These are phyloP conservation scores for Umbellularia californica DNA, from an alignment of 164 flowering plant genomes.

Conservation along the genomic window DNA sequence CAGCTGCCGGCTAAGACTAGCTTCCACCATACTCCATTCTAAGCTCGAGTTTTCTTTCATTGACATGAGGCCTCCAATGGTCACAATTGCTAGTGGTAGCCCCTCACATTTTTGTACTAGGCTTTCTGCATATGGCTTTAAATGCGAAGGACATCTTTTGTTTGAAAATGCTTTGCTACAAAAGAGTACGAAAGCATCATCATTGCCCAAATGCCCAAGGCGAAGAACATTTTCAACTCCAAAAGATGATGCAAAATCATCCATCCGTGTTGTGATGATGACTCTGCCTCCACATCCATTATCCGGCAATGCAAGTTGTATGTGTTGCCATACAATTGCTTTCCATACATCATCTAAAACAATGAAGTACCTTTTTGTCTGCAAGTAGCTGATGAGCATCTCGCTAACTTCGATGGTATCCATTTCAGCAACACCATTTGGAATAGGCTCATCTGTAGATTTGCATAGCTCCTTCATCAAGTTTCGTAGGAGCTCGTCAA, in stretches of 20 bases:
- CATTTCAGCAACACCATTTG: not conserved
- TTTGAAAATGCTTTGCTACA: conserved; percentile 4
- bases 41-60: not conserved
- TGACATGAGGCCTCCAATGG: conserved; percentile 15
- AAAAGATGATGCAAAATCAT: conserved; percentile 1
- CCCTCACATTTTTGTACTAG: conserved; percentile 20
- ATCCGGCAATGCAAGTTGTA: not conserved
- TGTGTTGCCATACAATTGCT: not conserved
- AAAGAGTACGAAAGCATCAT: conserved; percentile 7
- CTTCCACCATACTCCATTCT: conserved; percentile 12
- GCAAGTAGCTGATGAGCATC: not conserved
- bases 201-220: not conserved
- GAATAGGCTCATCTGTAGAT: not conserved
- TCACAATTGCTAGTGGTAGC: conserved; percentile 22
- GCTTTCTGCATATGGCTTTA: not conserved
- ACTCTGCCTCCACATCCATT: conserved; percentile 25
- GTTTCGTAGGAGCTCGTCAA: not conserved
- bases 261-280: conserved; percentile 31
- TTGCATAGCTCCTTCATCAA: not conserved
- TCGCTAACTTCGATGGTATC: not conserved
- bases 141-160: not conserved
- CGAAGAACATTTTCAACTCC: conserved; percentile 12
- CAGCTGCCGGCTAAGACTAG: conserved; percentile 15
- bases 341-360: conserved; percentile 48
- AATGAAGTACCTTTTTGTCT: conserved; percentile 21